A percentile compares a stretch with the other conserved stretches of the same genome.
Conservation (phyloP, 2,329 filamentous ascomycete species). For the Apiospora marii region DNA sequence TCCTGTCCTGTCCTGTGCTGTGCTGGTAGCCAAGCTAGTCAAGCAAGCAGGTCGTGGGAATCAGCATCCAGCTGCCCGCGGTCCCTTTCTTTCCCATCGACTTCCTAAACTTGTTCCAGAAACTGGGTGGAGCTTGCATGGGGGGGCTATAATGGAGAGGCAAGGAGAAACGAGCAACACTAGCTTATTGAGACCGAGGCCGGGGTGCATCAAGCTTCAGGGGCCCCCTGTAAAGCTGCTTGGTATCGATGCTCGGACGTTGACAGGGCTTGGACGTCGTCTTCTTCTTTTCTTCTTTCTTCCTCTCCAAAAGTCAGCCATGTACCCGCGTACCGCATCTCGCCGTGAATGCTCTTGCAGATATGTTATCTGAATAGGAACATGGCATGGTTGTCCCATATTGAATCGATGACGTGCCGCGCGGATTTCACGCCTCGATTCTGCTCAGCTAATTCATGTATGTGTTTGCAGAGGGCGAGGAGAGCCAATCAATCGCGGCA, state of each 20-base stretch:
- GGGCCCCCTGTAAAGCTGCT: conserved; percentile 40
- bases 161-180: conserved; percentile 18
- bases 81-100: conserved; percentile 21
- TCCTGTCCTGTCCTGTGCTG: neutral
- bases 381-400: neutral
- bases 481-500: conserved; percentile 8
- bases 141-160: conserved; percentile 31
- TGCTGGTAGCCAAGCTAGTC: neutral
- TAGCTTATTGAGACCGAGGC: conserved; percentile 37
- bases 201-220: conserved; percentile 42
- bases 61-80: conserved; percentile 11
- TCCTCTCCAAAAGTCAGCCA: neutral
- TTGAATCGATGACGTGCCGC: neutral
- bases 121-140: conserved; percentile 39
- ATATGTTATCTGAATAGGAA: neutral
- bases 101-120: conserved; percentile 29
- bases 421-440: conserved; percentile 7
- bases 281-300: conserved; percentile 13
- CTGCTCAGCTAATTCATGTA: conserved; percentile 13
- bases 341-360: conserved; percentile 33
- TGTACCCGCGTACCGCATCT: conserved; percentile 15
- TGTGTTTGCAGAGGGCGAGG: neutral
- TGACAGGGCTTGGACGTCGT: conserved; percentile 41
- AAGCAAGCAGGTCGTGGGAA: conserved; percentile 1
- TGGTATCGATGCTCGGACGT: conserved; percentile 37